A percentile compares a stretch with the other conserved stretches of the same genome.
phyloP scores from a whole-genome alignment of 768 basidiomycete genomes.

The Rhizopogon salebrosus region DNA sequence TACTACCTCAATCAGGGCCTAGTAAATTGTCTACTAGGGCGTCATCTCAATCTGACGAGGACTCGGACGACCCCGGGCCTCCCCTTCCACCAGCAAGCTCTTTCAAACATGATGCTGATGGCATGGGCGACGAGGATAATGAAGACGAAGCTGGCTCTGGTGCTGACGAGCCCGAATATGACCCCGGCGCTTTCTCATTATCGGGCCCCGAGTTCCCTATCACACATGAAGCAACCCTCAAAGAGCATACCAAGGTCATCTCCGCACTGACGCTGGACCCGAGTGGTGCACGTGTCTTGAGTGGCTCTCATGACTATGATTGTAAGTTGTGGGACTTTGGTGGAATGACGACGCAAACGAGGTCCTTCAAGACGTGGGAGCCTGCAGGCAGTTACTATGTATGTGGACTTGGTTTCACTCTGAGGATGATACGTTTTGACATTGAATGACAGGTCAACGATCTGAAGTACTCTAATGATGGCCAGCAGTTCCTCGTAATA shows the following conservation, averaged over 20 bases:
- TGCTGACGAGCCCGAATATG: conserved; percentile 49
- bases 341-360: conserved; percentile 86
- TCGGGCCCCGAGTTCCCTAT: conserved; percentile 64
- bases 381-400: conserved; percentile 92
- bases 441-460: conserved; percentile 68
- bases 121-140: conserved; percentile 20
- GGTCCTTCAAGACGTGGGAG: conserved; percentile 97
- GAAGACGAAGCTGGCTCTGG: conserved; percentile 11
- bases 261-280: conserved; percentile 91
- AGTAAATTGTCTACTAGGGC: conserved; percentile 9
- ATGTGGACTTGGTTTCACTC: conserved; percentile 10
- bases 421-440: background rate
- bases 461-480: conserved; percentile 83
- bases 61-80: conserved; percentile 13
- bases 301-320: conserved; percentile 96
- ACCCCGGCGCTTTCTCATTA: conserved; percentile 40
- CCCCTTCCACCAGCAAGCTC: background rate
- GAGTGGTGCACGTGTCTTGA: conserved; percentile 85
- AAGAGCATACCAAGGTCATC: conserved; percentile 95
- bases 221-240: conserved; percentile 86
- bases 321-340: conserved; percentile 99
- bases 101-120: conserved; percentile 14
- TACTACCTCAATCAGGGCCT: conserved; percentile 10
- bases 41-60: conserved; percentile 19
- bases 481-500: conserved; percentile 81